phyloP scores from a whole-genome alignment of 495 filamentous ascomycete genomes.

The Trichocladium antarcticum region DNA sequence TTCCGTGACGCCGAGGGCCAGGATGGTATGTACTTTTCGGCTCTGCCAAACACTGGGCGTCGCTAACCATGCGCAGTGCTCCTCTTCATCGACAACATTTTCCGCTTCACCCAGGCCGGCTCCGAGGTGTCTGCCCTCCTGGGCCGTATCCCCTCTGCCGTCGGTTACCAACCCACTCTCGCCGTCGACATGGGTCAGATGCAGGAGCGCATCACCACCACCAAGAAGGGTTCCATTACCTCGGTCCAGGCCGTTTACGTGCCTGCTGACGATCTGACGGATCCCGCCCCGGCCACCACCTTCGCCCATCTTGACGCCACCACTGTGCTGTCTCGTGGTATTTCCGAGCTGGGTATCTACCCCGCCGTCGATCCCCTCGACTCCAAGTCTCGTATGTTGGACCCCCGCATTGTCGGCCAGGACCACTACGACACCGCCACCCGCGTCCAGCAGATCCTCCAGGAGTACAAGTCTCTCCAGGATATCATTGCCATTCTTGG shows the following conservation, averaged over 20 bases:
- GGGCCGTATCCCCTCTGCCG: slow-evolving; percentile 98
- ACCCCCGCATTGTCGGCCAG: slow-evolving; percentile 93
- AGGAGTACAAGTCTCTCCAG: slow-evolving; percentile 99
- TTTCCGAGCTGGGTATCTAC: slow-evolving; percentile 99
- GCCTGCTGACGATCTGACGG: slow-evolving; percentile 99
- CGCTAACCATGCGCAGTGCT: slow-evolving; percentile 48
- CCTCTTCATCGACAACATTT: slow-evolving; percentile 99
- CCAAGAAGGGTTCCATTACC: slow-evolving; percentile 97
- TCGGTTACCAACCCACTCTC: slow-evolving; percentile 99
- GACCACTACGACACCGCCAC: slow-evolving; percentile 95
- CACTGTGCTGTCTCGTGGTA: slow-evolving; percentile 99
- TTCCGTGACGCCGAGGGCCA: slow-evolving; percentile 98
- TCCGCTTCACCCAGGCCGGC: slow-evolving; percentile 99
- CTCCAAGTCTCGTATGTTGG: slow-evolving; percentile 99
- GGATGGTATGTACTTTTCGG: slow-evolving; percentile 48
- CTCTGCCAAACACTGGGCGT: slow-evolving; percentile 5
- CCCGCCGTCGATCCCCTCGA: slow-evolving; percentile 98
- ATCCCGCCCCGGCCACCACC: slow-evolving; percentile 97
- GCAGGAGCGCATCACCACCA: slow-evolving; percentile 99
- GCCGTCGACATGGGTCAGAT: slow-evolving; percentile 99
- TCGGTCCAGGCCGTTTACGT: slow-evolving; percentile 99
- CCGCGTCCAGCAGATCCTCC: slow-evolving; percentile 94
- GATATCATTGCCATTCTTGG: slow-evolving; percentile 99
- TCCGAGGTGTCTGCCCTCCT: slow-evolving; percentile 99
- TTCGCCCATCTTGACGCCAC: slow-evolving; percentile 99